These are phyloP conservation scores for Singerocomus rubriflavus DNA, from an alignment of 1,284 basidiomycete species.

Conservation along the genomic window DNA sequence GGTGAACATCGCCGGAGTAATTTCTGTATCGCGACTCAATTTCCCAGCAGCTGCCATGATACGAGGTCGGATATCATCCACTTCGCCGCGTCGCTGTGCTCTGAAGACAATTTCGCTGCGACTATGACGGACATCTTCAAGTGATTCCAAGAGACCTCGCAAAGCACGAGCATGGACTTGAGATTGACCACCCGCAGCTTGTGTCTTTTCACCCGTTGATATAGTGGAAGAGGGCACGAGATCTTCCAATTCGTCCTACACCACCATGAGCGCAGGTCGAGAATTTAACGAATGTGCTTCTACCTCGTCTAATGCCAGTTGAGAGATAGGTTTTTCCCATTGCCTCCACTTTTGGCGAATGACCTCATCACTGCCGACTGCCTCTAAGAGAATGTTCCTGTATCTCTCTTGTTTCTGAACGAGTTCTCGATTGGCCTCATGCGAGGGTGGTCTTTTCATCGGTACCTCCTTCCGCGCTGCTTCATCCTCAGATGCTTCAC, in stretches of 20 bases:
- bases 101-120: conserved; percentile 65
- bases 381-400: conserved; percentile 69
- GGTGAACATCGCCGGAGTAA: conserved; percentile 84
- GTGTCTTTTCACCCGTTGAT: conserved; percentile 33
- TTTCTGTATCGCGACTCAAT: conserved; percentile 65
- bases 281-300: background rate
- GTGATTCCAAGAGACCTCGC: conserved; percentile 73
- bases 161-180: conserved; percentile 69
- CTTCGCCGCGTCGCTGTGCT: conserved; percentile 59
- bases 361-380: conserved; percentile 69
- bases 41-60: conserved; percentile 67
- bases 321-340: conserved; percentile 73
- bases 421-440: conserved; percentile 76
- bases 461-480: conserved; percentile 48
- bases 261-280: conserved; percentile 1
- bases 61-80: conserved; percentile 75
- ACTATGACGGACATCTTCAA: conserved; percentile 70
- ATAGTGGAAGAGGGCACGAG: conserved; percentile 66
- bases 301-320: conserved; percentile 76
- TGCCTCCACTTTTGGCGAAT: conserved; percentile 84
- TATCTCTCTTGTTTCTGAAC: conserved; percentile 71
- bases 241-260: conserved; percentile 66
- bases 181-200: conserved; percentile 42
- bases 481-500: conserved; percentile 89
- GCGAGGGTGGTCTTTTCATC: conserved; percentile 61